phyloP scores from a whole-genome alignment of 176 grass and related monocot species.

The barley (Hordeum vulgare) region MorexV3_pseudomolecules_assembly NC_058521.1:142887696-142888195 shows the following conservation, averaged over 20 bases:
- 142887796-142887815: neutral
- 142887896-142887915: conserved; percentile 23
- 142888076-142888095: neutral
- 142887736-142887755: conserved; percentile 20
- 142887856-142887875: conserved; percentile 12
- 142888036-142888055: neutral
- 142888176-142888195: neutral
- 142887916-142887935: conserved; percentile 13
- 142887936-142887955: conserved; percentile 21
- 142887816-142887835: neutral
- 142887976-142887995: conserved; percentile 37
- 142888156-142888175: neutral
- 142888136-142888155: neutral
- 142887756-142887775: conserved; percentile 21
- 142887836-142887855: neutral
- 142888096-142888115: neutral
- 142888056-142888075: neutral
- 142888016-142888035: conserved; percentile 30
- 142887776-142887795: conserved; percentile 17
- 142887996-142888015: conserved; percentile 26
- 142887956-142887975: conserved; percentile 14
- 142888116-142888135: conserved; percentile 35
- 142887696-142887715: conserved; percentile 35
- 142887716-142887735: neutral
- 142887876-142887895: neutral